Percentiles rank a stretch among this genome's conserved stretches.
Evolutionary conservation across 2,329 filamentous ascomycete genomes (phyloP).

Genomic region (Dactylellina sp.): DNA sequence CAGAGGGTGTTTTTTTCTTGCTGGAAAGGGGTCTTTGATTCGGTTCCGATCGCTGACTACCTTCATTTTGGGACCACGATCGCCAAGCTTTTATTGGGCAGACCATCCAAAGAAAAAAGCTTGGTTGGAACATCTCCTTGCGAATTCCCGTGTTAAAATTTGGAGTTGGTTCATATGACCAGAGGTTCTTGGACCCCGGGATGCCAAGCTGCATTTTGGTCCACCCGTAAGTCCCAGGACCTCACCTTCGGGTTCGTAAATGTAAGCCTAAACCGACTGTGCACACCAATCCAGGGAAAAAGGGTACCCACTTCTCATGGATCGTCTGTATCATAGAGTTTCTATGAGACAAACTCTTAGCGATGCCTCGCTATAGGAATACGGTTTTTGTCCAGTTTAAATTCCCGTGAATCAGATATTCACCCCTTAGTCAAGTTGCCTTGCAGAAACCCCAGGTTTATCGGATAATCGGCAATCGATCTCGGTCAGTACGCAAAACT

Average conservation of each 20-base stretch:
- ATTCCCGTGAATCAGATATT: not conserved
- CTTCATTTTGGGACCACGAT: not conserved
- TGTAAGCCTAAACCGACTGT: constrained; percentile 4
- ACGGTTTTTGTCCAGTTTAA: constrained; percentile 12
- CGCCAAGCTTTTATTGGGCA: constrained; percentile 4
- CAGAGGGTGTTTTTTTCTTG: no score
- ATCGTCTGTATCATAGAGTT: constrained; percentile 22
- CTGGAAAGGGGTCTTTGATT: no score
- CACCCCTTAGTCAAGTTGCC: not conserved
- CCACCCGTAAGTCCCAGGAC: constrained; percentile 38
- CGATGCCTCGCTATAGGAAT: not conserved
- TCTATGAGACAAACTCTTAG: constrained; percentile 29
- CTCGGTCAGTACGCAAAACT: constrained; percentile 21
- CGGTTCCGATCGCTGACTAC: not conserved
- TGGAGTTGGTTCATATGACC: constrained; percentile 21
- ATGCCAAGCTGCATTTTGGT: constrained; percentile 39
- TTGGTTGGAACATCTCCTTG: constrained; percentile 1
- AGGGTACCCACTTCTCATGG: constrained; percentile 9
- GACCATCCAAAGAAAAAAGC: not conserved
- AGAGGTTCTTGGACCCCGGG: constrained; percentile 29
- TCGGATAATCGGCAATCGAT: constrained; percentile 12
- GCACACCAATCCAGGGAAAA: constrained; percentile 13
- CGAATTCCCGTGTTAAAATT: not conserved
- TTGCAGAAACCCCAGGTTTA: no score
- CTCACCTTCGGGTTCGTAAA: constrained; percentile 33